phyloP scores from a whole-genome alignment of 106 monocot species.

The Chionographis japonica region DNA sequence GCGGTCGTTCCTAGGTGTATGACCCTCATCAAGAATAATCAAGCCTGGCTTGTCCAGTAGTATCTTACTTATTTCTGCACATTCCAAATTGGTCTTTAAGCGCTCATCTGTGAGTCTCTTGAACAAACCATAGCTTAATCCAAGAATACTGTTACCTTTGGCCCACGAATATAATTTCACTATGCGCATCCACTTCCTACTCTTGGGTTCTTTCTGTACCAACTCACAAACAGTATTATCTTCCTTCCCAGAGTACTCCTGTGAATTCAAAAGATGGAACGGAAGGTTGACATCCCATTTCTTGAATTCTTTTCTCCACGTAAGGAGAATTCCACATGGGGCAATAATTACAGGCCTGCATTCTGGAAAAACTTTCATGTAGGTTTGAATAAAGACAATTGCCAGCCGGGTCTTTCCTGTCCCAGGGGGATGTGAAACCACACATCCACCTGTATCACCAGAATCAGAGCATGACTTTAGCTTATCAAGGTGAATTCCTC shows the following conservation, averaged over 20 bases:
- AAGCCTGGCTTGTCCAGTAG: slow-evolving; percentile 51
- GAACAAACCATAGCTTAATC: slow-evolving; percentile 66
- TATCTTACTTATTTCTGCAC: slow-evolving; percentile 12
- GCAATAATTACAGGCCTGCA: slow-evolving; percentile 66
- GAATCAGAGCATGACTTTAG: slow-evolving; percentile 3
- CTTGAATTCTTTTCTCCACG: slow-evolving; percentile 62
- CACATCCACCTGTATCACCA: slow-evolving; percentile 35
- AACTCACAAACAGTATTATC: slow-evolving; percentile 12
- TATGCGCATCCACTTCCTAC: slow-evolving; percentile 3
- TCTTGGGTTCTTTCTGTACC: slow-evolving; percentile 10
- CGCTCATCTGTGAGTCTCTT: slow-evolving; percentile 20
- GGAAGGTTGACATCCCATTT: slow-evolving; percentile 48
- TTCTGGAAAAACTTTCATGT: slow-evolving; percentile 48
- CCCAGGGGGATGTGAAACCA: slow-evolving; percentile 86
- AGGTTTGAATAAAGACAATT: slow-evolving; percentile 65
- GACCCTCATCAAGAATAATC: slow-evolving; percentile 80
- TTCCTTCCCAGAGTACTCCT: slow-evolving; percentile 37
- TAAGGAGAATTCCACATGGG: slow-evolving; percentile 48
- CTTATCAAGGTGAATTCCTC: slow-evolving; percentile 27
- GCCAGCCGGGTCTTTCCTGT: slow-evolving; percentile 73
- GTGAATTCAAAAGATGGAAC: slow-evolving; percentile 53
- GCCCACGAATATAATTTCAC: slow-evolving; percentile 53
- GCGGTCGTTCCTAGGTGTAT: slow-evolving; percentile 62
- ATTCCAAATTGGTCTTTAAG: not conserved
- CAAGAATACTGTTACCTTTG: slow-evolving; percentile 40